Evolutionary conservation across 305 asterid genomes (phyloP).

Genomic region (Fraxinus floribunda): DNA sequence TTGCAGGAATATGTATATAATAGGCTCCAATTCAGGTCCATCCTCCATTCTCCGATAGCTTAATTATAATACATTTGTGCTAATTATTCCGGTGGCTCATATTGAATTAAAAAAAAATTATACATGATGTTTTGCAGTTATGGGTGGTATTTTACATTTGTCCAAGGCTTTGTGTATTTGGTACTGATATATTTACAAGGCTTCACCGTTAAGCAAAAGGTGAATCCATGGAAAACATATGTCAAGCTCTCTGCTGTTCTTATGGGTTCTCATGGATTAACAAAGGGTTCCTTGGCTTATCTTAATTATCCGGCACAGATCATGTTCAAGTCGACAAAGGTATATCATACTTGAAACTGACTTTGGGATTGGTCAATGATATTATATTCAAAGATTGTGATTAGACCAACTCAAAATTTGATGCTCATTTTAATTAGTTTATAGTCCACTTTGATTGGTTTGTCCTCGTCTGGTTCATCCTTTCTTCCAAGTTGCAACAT

Average conservation of each 20-base stretch:
- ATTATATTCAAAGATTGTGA: neutral
- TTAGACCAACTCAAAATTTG: neutral
- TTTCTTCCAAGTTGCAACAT: neutral
- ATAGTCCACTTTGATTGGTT: no score
- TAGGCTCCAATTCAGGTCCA: constrained; percentile 76
- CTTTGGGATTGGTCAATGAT: neutral
- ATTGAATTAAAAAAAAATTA: neutral
- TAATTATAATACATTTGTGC: neutral
- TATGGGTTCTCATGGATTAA: constrained; percentile 93
- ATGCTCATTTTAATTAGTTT: neutral
- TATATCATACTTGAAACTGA: constrained; percentile 14
- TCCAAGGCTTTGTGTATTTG: constrained; percentile 88
- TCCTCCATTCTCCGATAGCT: neutral
- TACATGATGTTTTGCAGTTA: constrained; percentile 43
- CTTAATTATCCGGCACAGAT: constrained; percentile 93
- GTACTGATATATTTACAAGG: constrained; percentile 73
- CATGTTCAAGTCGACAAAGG: constrained; percentile 96
- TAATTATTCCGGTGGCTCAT: neutral
- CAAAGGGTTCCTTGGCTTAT: constrained; percentile 88
- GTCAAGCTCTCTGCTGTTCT: constrained; percentile 83
- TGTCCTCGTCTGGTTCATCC: neutral
- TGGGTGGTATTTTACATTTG: constrained; percentile 91
- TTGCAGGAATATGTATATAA: constrained; percentile 87
- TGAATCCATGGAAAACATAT: constrained; percentile 86
- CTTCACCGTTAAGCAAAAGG: constrained; percentile 90